Evolutionary conservation across 108 stramenopile species (phyloP), one percentile per base, ranked within the genome.

Genomic region (Cylindrotheca fusiformis): DNA sequence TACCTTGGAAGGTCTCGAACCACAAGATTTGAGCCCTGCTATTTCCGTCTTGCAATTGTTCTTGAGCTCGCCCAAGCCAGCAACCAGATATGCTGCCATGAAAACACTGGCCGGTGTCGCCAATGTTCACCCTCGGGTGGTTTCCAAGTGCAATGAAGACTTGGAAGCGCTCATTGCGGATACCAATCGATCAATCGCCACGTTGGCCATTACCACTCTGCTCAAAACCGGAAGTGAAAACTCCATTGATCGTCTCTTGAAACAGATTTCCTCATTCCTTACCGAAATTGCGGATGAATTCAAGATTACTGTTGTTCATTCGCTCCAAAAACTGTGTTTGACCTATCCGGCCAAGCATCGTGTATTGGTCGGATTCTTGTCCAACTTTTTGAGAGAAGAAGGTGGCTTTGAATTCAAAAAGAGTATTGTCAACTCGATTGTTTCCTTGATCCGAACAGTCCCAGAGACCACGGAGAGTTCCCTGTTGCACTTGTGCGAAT

Each of bases 261-360:
- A 97, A 71, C 97, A 99, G 69, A 98, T 99, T 56, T 93, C 95
- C 1, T 83, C 95, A 20, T 99, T 99, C 74, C 84, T 99, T 82
- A 93, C 93, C 2, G 98, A 99, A 68, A 97, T 99, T 55, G 90
- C 94, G 19, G 99, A 99, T 67, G 99, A 99, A 70, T 99, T 97
- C 93, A 98, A 97, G 81, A 94, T 96, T 67, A 91, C 94, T 5
- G 85, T 98, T 33, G 95, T 97, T 41, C 76, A 72, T 22, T 82
- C 85, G 57, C 72, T 98, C 30, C 91, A 91, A 33, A 85, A 92
- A 52, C 74, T 96, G 29, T 95, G 92, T 68, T 66, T 98, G 20
- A 90, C 90, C 44, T 97, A 96, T 68, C 95, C 97, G 17, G 52
- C 72, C 30, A 96, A 96, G 73, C 91, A 96, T 68, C 87, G 91